Conservation (phyloP, 2,329 filamentous ascomycete genomes). For the Lecanoromycetidae sp. region DNA sequence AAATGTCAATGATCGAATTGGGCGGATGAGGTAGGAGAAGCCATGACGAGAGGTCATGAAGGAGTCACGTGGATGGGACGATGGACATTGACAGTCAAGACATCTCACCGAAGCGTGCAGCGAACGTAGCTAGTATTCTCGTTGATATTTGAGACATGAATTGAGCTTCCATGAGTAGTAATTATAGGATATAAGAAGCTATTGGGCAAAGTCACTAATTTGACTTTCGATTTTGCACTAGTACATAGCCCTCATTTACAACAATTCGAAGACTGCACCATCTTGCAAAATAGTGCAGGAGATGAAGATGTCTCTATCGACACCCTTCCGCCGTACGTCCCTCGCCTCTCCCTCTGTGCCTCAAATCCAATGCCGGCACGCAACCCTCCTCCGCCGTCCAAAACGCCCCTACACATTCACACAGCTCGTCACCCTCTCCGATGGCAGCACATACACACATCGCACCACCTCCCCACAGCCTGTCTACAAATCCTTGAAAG, state of each 20-base stretch:
- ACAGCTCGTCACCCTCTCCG: conserved; percentile 84
- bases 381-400: conserved; percentile 76
- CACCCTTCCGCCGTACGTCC: conserved; percentile 4
- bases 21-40: not conserved
- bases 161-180: too few relatives aligned
- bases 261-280: conserved; percentile 26
- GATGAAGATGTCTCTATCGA: not conserved
- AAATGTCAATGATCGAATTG: too few relatives aligned
- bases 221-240: not conserved
- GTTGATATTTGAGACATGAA: too few relatives aligned
- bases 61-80: not conserved
- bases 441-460: conserved; percentile 64
- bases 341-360: conserved; percentile 18
- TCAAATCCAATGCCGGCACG: conserved; percentile 58
- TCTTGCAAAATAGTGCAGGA: conserved; percentile 14
- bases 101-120: not conserved
- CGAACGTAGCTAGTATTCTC: not conserved
- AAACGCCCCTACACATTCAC: conserved; percentile 92
- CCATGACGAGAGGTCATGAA: conserved; percentile 5
- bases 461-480: conserved; percentile 41
- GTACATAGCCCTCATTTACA: not conserved
- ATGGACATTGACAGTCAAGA: not conserved
- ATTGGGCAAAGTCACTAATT: too few relatives aligned
- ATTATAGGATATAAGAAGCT: too few relatives aligned
- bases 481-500: conserved; percentile 56